Percentiles rank a stretch among this genome's conserved stretches.
These are phyloP conservation scores for Zygosaccharomyces bisporus DNA, from an alignment of 805 yeast genomes.

Conservation along the genomic window DNA sequence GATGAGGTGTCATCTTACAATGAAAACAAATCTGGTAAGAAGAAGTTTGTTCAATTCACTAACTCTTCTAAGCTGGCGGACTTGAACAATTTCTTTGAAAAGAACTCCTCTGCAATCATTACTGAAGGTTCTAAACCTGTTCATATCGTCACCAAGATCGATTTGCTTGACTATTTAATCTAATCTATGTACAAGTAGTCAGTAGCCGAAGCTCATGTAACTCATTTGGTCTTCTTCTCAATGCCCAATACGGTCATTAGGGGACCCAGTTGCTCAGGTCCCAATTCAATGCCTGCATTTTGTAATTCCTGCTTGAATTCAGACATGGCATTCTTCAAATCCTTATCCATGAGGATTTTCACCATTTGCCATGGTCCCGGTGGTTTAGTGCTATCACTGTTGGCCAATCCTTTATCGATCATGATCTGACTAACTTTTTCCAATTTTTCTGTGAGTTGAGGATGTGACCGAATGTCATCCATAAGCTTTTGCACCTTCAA, in stretches of 20 bases:
- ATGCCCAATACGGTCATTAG: slow-evolving; percentile 30
- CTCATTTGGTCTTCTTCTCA: slow-evolving; percentile 18
- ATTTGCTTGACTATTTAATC: slow-evolving; percentile 52
- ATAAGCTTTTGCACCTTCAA: slow-evolving; percentile 26
- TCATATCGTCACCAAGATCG: slow-evolving; percentile 86
- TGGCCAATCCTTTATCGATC: slow-evolving; percentile 23
- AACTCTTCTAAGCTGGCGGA: slow-evolving; percentile 61
- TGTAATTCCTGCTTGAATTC: slow-evolving; percentile 26
- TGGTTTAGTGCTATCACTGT: slow-evolving; percentile 19
- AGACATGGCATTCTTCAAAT: slow-evolving; percentile 25
- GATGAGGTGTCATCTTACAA: slow-evolving; percentile 57
- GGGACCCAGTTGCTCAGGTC: slow-evolving; percentile 30
- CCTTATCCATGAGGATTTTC: slow-evolving; percentile 29
- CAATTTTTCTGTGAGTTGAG: slow-evolving; percentile 21
- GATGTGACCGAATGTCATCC: slow-evolving; percentile 26
- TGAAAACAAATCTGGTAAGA: slow-evolving; percentile 59
- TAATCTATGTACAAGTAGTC: slow-evolving; percentile 13
- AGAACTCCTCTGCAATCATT: slow-evolving; percentile 77
- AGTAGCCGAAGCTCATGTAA: not conserved
- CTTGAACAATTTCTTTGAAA: slow-evolving; percentile 76
- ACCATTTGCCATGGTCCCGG: slow-evolving; percentile 26
- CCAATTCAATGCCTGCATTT: slow-evolving; percentile 28
- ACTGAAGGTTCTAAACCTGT: slow-evolving; percentile 74
- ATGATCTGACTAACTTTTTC: slow-evolving; percentile 22
- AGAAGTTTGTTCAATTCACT: slow-evolving; percentile 64